Conservation (phyloP, 2,329 filamentous ascomycete genomes). For the Ophiostoma sp. region DNA sequence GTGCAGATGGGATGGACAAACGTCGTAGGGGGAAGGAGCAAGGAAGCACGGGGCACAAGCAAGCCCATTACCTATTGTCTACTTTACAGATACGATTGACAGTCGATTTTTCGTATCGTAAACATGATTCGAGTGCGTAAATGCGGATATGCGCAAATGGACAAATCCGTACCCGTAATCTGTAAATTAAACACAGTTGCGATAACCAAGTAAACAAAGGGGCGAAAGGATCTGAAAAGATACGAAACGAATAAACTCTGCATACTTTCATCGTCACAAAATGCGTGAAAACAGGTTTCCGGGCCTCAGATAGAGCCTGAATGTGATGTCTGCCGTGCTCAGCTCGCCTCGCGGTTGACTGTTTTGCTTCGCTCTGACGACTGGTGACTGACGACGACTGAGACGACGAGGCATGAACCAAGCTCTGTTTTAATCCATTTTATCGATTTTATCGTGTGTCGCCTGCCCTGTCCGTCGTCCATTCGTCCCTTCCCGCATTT, state of each 20-base stretch:
- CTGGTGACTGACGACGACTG: background rate
- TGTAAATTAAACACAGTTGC: background rate
- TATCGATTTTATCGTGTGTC: constrained; percentile 2
- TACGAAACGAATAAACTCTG: background rate
- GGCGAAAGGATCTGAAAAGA: background rate
- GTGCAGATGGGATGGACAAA: background rate
- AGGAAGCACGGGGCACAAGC: background rate
- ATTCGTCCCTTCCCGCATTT: background rate
- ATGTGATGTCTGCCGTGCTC: background rate
- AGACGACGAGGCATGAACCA: background rate
- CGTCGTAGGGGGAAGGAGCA: background rate
- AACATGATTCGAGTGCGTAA: background rate
- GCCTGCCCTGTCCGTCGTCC: background rate
- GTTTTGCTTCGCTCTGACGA: background rate
- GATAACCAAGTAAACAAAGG: constrained; percentile 9
- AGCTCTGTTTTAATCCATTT: background rate
- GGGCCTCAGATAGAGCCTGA: background rate
- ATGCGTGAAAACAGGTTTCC: constrained; percentile 1
- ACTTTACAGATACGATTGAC: background rate
- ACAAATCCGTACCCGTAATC: constrained; percentile 2
- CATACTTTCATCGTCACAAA: background rate
- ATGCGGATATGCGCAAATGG: constrained; percentile 8
- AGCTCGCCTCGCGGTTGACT: background rate
- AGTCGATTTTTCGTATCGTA: background rate
- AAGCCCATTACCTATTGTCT: background rate